phyloP scores from a whole-genome alignment of 2,329 filamentous ascomycete genomes.

The Aspergillus tamarii region DNA sequence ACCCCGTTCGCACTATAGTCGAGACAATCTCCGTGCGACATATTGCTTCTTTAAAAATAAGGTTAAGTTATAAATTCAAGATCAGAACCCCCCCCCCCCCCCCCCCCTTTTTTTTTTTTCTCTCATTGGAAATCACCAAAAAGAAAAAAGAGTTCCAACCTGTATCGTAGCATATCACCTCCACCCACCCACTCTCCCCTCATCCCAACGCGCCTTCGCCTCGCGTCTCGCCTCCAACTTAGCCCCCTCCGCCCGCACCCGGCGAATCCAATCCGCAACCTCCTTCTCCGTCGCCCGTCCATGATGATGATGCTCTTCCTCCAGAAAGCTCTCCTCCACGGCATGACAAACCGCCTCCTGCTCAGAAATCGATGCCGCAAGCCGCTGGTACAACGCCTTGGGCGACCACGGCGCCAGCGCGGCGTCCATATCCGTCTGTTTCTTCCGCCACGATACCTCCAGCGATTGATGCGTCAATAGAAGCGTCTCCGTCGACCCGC shows the following conservation, averaged over 20 bases:
- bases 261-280: slow-evolving; percentile 78
- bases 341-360: slow-evolving; percentile 80
- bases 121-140: not conserved
- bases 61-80: not conserved
- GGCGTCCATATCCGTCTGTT: slow-evolving; percentile 85
- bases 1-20: not conserved
- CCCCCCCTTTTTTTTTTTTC: not conserved
- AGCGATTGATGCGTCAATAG: slow-evolving; percentile 81
- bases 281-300: slow-evolving; percentile 74
- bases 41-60: not conserved
- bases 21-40: not conserved
- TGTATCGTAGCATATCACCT: slow-evolving; percentile 56
- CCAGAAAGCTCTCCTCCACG: slow-evolving; percentile 91
- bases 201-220: slow-evolving; percentile 91
- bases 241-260: slow-evolving; percentile 79
- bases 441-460: slow-evolving; percentile 88
- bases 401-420: slow-evolving; percentile 84
- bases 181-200: slow-evolving; percentile 94
- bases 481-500: slow-evolving; percentile 75
- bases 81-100: too few relatives aligned
- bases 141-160: not conserved
- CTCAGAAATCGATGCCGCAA: slow-evolving; percentile 76
- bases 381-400: slow-evolving; percentile 79
- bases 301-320: slow-evolving; percentile 56
- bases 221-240: slow-evolving; percentile 80